phyloP scores from a whole-genome alignment of 2,329 filamentous ascomycete genomes.

The Fusarium clavum region DNA sequence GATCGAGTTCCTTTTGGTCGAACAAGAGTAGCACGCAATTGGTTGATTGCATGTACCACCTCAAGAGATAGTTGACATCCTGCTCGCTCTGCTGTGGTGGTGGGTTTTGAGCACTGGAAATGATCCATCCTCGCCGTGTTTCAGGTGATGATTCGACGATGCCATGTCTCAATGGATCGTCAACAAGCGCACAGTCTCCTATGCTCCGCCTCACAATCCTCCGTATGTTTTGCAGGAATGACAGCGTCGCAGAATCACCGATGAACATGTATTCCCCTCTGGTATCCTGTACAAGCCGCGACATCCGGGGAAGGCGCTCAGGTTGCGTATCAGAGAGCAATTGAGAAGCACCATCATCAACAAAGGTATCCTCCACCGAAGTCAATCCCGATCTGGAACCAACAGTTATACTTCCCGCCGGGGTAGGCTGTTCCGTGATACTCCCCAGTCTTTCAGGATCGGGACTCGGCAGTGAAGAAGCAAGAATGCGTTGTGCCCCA shows the following conservation, averaged over 20 bases:
- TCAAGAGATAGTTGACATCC: constrained; percentile 46
- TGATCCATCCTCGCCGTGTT: constrained; percentile 45
- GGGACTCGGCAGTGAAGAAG: constrained; percentile 43
- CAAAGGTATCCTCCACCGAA: constrained; percentile 17
- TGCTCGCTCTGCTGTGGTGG: constrained; percentile 39
- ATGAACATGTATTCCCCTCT: constrained; percentile 52
- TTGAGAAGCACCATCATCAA: constrained; percentile 27
- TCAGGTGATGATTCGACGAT: constrained; percentile 51
- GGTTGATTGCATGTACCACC: constrained; percentile 49
- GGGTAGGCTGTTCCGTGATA: constrained; percentile 30
- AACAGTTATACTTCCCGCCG: constrained; percentile 21
- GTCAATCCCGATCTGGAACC: constrained; percentile 20
- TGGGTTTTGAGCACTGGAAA: constrained; percentile 42
- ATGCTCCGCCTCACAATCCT: constrained; percentile 48
- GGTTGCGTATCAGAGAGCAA: constrained; percentile 42
- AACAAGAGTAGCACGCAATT: constrained; percentile 49
- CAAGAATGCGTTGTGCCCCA: constrained; percentile 30
- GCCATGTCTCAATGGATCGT: constrained; percentile 51
- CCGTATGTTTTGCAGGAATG: constrained; percentile 51
- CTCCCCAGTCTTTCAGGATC: constrained; percentile 42
- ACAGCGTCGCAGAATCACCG: constrained; percentile 52
- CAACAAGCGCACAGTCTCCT: constrained; percentile 49
- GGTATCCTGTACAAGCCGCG: constrained; percentile 50
- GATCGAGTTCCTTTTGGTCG: constrained; percentile 45
- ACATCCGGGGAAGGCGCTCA: constrained; percentile 45